Conservation (phyloP, 169 alveolate species). For the Toxoplasma gondii region DNA sequence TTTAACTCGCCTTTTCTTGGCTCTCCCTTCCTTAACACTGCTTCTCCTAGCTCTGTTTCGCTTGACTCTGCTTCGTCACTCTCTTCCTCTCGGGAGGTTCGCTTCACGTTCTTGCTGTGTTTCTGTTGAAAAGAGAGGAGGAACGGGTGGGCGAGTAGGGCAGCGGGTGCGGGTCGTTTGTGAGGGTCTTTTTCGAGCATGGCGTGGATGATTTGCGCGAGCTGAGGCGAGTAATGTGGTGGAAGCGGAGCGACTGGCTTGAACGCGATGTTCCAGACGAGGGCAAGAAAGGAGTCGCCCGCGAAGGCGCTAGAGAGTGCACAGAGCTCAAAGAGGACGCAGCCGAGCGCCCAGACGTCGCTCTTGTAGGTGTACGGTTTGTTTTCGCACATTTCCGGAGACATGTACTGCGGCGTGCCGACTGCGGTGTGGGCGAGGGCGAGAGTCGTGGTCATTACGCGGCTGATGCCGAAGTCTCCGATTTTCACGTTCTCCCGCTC, state of each 20-base stretch:
- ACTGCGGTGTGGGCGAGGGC: constrained; percentile 91
- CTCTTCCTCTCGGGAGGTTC: not conserved
- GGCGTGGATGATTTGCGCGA: not conserved
- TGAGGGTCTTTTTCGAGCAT: constrained; percentile 59
- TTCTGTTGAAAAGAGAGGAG: not conserved
- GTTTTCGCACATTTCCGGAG: constrained; percentile 97
- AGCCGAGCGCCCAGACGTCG: constrained; percentile 99
- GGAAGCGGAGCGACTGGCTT: constrained; percentile 80
- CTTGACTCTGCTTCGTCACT: not conserved
- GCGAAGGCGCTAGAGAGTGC: constrained; percentile 88
- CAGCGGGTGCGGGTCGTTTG: constrained; percentile 38
- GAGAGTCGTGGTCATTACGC: constrained; percentile 81
- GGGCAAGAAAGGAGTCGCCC: constrained; percentile 82
- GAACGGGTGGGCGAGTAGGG: constrained; percentile 26
- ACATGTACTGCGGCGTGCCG: constrained; percentile 99
- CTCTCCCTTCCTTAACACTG: not conserved
- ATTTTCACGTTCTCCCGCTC: constrained; percentile 75
- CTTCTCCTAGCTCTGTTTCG: not conserved
- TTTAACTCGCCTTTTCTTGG: not conserved
- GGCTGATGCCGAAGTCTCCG: constrained; percentile 96
- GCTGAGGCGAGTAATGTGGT: constrained; percentile 46
- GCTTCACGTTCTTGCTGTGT: not conserved
- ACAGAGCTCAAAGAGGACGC: constrained; percentile 87
- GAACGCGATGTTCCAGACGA: constrained; percentile 84
- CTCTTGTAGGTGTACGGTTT: constrained; percentile 97